These are phyloP conservation scores for Arxiozyma slooffiae DNA, from an alignment of 1,139 yeast species.

Conservation along the genomic window DNA sequence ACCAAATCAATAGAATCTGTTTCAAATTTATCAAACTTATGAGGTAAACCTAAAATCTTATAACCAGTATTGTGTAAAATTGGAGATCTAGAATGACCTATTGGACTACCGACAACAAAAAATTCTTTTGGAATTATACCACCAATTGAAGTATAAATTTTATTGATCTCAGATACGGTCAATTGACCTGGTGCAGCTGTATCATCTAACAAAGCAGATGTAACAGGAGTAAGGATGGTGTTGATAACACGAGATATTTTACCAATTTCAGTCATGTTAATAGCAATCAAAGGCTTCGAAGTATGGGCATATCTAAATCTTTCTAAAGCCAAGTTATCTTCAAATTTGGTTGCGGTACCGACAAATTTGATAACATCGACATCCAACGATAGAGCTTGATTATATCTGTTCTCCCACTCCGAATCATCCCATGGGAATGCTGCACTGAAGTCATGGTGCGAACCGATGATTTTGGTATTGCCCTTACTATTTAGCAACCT, in stretches of 20 bases:
- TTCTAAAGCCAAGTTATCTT: slow-evolving; percentile 66
- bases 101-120: slow-evolving; percentile 75
- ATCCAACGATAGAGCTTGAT: slow-evolving; percentile 53
- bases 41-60: slow-evolving; percentile 65
- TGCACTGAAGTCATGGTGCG: slow-evolving; percentile 67
- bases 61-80: slow-evolving; percentile 72
- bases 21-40: slow-evolving; percentile 58
- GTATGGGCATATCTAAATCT: slow-evolving; percentile 48
- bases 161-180: slow-evolving; percentile 51
- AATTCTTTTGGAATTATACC: slow-evolving; percentile 48
- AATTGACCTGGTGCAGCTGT: slow-evolving; percentile 76
- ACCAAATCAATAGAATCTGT: slow-evolving; percentile 50
- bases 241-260: slow-evolving; percentile 73
- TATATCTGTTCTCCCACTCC: slow-evolving; percentile 67
- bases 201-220: slow-evolving; percentile 53
- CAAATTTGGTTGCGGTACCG: slow-evolving; percentile 55
- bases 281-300: slow-evolving; percentile 63
- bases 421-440: slow-evolving; percentile 52
- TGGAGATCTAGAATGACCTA: slow-evolving; percentile 83
- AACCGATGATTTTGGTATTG: slow-evolving; percentile 65
- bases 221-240: slow-evolving; percentile 69
- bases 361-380: slow-evolving; percentile 78
- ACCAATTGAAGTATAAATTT: slow-evolving; percentile 53
- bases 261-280: slow-evolving; percentile 72
- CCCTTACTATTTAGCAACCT: slow-evolving; percentile 42